These are phyloP conservation scores for Flueggea neowawraea DNA, from an alignment of 441 rosid species.

Conservation along the genomic window DNA sequence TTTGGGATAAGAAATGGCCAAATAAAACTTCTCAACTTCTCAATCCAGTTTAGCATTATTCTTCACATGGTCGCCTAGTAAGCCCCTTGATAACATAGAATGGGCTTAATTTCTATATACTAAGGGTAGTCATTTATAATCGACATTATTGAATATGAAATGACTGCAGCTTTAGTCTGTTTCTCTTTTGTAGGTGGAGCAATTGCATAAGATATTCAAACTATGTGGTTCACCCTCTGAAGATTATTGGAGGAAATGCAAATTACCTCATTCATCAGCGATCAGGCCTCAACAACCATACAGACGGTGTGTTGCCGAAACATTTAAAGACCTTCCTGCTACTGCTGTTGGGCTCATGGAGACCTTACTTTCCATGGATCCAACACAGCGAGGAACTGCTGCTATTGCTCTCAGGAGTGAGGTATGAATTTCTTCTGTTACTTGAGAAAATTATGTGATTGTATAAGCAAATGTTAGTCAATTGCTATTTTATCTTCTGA, in stretches of 20 bases:
- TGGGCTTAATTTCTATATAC: too few relatives aligned
- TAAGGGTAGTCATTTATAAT: too few relatives aligned
- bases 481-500: background rate
- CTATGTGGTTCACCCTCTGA: conserved; percentile 91
- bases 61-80: too few relatives aligned
- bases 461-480: background rate
- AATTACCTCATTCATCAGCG: conserved; percentile 56
- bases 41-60: too few relatives aligned
- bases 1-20: too few relatives aligned
- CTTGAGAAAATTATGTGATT: conserved; percentile 1
- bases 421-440: conserved; percentile 35
- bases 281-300: conserved; percentile 66
- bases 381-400: conserved; percentile 71
- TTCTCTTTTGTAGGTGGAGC: conserved; percentile 65
- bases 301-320: conserved; percentile 48
- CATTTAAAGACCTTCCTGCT: conserved; percentile 54
- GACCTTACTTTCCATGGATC: conserved; percentile 79
- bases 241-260: conserved; percentile 67
- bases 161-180: background rate
- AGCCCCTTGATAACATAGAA: too few relatives aligned
- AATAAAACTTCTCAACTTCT: too few relatives aligned
- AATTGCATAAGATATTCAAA: conserved; percentile 87
- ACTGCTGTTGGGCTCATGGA: conserved; percentile 66
- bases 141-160: background rate
- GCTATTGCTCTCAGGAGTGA: conserved; percentile 62